Evolutionary conservation across 306 rosid species (phyloP), one percentile per base, ranked within the genome.

Genomic region (Castanea crenata): DNA sequence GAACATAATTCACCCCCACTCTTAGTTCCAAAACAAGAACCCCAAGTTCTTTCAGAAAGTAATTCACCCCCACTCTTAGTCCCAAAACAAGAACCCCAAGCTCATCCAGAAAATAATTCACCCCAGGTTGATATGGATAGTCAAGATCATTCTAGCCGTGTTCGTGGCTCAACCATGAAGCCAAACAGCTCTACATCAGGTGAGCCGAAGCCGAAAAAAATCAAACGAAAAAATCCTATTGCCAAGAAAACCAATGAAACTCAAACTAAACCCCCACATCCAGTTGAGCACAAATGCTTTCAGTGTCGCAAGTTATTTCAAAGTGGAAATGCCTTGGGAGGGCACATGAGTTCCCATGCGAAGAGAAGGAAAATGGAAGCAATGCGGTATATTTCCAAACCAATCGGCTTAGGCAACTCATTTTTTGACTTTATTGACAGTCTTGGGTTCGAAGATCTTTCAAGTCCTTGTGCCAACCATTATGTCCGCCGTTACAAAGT

Each of bases 271-370:
- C 54, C 54, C 14, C 71, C 46, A 8, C 46, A 41, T 41, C 46
- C 12, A 67, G 49, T 32, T 29, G 31, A 15, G 21, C 72, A 67
- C 20, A 35, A 32, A 31, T 74, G 69, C 55, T 34, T n/a, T 32
- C 5, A 23, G 34, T 57, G 68, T 13, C 49, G 20, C 16, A 20
- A 29, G 23, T 0, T 2, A 10, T 34, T 57, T 74, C 5, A 5
- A 2, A 56, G 20, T 15, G 55, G 77, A 6, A 32, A 14, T 32
- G 77, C 77, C 34, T n/a, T 74, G 34, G 77, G 77, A 35, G 68
- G 77, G 18, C 77, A 74, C 3, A 74, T 74, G 68, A 74, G 68
- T 38, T 74, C 12, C 55, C 77, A 74, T 35, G 31, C 77, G 34
- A 74, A 20, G 51, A 74, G 20, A 74, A 56, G 68, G 34, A 74